Evolutionary conservation across 2,329 filamentous ascomycete species (phyloP), one percentile per base, ranked within the genome.

Genomic region (Ophiostoma piceae): DNA sequence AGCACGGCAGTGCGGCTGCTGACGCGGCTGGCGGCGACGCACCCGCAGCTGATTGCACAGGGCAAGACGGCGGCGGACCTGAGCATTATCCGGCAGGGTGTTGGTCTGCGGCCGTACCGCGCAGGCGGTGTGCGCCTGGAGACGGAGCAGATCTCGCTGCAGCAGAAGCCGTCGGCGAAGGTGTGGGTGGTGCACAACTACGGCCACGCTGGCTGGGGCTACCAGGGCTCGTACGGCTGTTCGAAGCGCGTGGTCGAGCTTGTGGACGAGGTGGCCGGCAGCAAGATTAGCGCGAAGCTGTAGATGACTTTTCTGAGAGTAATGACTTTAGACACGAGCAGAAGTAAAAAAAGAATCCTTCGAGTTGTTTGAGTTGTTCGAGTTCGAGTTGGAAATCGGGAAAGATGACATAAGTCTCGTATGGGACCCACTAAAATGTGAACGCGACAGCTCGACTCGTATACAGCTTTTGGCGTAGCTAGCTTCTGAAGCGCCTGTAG

Each of bases 1-100:
- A 92, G 91, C 76, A 83, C 92, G n/a, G 92, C 93, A 0, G 80
- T 85, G 69, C 85, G 93, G 14, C 96, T 97, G 77, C 95, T 97
- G 91, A 88, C 89, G 79, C 85, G 93, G n/a, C 84, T 85, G 29
- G 82, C 92, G 6, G 84, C 86, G 41, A 78, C 87, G 39, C 86
- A 87, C 75, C 92, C 92, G 0, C 81, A 84, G 69, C 81, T 94
- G 72, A 86, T 76, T 14, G 70, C 66, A 32, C 26, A 35, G 22
- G 86, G 90, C 2, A 84, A 88, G 78, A 90, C 94, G 35, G 86
- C 92, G 77, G 86, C 92, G 77, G 89, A 85, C 26, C 78, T 97
- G 72, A 88, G 89, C 77, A 83, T 97, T 26, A 84, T 97, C 67
- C 84, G 92, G 22, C 93, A 97, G 77, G 90, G 88, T 3, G 93